phyloP scores from a whole-genome alignment of 768 basidiomycete species.

The Phallus indusiatus region DNA sequence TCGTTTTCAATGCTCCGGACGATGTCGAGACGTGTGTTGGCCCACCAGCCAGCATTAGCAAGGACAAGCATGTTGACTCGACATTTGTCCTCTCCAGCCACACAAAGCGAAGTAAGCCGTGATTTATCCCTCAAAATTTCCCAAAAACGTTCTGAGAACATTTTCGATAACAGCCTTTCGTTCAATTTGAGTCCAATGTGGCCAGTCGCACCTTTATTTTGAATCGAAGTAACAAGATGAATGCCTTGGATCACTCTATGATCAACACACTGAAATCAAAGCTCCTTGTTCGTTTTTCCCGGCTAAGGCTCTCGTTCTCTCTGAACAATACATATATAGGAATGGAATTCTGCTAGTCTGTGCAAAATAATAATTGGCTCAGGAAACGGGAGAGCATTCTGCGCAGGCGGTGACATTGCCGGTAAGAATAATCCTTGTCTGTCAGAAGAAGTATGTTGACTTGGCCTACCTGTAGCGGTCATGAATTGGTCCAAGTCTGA shows the following conservation, averaged over 20 bases:
- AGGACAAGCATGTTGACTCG: slow-evolving; percentile 4
- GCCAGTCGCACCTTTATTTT: slow-evolving; percentile 62
- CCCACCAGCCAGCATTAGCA: background rate
- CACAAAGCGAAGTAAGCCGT: background rate
- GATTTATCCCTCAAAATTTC: background rate
- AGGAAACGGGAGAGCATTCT: slow-evolving; percentile 72
- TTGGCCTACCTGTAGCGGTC: slow-evolving; percentile 35
- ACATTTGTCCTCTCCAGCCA: background rate
- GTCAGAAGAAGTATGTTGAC: background rate
- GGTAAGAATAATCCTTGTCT: slow-evolving; percentile 38
- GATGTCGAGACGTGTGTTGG: background rate
- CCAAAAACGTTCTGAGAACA: background rate
- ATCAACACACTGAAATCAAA: slow-evolving; percentile 58
- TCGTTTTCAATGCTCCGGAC: background rate
- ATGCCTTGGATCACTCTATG: slow-evolving; percentile 77
- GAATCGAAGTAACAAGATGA: slow-evolving; percentile 72
- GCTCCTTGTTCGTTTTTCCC: slow-evolving; percentile 50
- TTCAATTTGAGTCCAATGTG: slow-evolving; percentile 61
- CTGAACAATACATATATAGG: slow-evolving; percentile 29
- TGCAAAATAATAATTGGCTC: slow-evolving; percentile 65
- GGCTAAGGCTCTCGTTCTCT: background rate
- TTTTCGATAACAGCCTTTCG: slow-evolving; percentile 27
- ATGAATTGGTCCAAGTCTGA: slow-evolving; percentile 40
- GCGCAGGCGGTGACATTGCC: slow-evolving; percentile 90
- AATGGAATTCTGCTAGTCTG: slow-evolving; percentile 66